Evolutionary conservation across 352 stramenopile species (phyloP).

Genomic region (Phytophthora kernoviae): DNA sequence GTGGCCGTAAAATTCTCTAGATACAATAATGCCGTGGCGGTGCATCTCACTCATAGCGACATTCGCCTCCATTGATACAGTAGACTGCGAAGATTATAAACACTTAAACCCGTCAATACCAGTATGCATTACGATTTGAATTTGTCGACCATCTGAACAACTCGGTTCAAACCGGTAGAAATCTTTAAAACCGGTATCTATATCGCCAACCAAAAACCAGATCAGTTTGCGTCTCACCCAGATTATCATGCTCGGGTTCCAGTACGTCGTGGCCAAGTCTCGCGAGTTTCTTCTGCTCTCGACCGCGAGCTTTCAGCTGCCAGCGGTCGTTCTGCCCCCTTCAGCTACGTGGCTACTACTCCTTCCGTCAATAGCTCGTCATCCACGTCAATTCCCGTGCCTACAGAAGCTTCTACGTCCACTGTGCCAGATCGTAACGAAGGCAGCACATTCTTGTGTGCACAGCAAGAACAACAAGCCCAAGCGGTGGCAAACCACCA

Average conservation of each 20-base stretch:
- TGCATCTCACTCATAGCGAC: too few relatives aligned
- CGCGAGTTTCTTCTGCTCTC: slow-evolving; percentile 62
- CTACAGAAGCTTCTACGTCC: slow-evolving; percentile 3
- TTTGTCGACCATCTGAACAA: too few relatives aligned
- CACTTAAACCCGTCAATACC: too few relatives aligned
- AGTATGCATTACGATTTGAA: too few relatives aligned
- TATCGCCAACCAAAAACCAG: too few relatives aligned
- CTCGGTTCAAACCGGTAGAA: too few relatives aligned
- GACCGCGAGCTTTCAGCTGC: slow-evolving; percentile 45
- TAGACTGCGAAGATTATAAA: too few relatives aligned
- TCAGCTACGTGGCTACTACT: not conserved
- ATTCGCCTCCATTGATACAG: too few relatives aligned
- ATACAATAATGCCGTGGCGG: too few relatives aligned
- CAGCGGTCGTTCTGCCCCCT: slow-evolving; percentile 19
- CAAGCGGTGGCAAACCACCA: slow-evolving; percentile 42
- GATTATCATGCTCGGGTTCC: slow-evolving; percentile 59
- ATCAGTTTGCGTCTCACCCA: not conserved
- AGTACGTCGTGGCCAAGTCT: slow-evolving; percentile 81
- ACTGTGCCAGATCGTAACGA: slow-evolving; percentile 22
- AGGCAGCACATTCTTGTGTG: slow-evolving; percentile 50
- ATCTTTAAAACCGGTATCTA: too few relatives aligned
- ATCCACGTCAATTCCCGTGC: slow-evolving; percentile 6
- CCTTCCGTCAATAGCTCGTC: slow-evolving; percentile 13
- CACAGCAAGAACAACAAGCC: slow-evolving; percentile 40
- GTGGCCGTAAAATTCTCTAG: too few relatives aligned